Percentiles rank a stretch among this genome's conserved stretches.
phyloP scores from a whole-genome alignment of 139 green algal genomes.

The Desmodesmus armatus region DNA sequence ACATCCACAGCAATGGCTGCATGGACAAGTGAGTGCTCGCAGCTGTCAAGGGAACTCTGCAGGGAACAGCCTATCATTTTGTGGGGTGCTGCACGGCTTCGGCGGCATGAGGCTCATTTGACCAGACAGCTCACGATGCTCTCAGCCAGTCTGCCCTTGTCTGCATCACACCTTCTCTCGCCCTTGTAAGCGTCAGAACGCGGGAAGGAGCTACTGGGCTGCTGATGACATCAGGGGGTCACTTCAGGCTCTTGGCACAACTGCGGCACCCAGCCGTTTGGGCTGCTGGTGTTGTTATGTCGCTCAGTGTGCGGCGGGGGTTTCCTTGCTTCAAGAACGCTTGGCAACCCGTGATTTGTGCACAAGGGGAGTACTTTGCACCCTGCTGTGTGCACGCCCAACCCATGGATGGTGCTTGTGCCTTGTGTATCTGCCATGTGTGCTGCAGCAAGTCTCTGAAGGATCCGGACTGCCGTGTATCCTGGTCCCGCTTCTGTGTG shows the following conservation, averaged over 20 bases:
- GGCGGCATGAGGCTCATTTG: background rate
- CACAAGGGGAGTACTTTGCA: background rate
- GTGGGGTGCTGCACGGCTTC: background rate
- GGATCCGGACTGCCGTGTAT: conserved; percentile 22
- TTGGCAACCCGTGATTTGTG: background rate
- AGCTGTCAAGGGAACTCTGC: background rate
- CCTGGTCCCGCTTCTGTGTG: conserved; percentile 26
- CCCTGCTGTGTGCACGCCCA: background rate
- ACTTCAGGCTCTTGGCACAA: no score
- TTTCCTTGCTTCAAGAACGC: no score
- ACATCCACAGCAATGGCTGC: conserved; percentile 39
- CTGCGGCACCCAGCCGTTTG: no score
- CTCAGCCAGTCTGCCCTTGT: no score
- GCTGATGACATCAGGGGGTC: no score
- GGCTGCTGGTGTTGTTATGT: no score
- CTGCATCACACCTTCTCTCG: background rate
- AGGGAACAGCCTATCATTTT: conserved; percentile 4
- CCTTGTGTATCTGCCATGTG: background rate
- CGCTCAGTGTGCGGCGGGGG: no score
- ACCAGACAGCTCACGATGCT: background rate
- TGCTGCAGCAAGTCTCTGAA: background rate
- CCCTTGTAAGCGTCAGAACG: background rate
- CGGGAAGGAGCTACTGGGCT: background rate
- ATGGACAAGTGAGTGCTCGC: conserved; percentile 11
- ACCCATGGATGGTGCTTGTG: background rate